Base-by-base conservation (phyloP, 768 basidiomycete genomes). In the Russula vinacea region DNA sequence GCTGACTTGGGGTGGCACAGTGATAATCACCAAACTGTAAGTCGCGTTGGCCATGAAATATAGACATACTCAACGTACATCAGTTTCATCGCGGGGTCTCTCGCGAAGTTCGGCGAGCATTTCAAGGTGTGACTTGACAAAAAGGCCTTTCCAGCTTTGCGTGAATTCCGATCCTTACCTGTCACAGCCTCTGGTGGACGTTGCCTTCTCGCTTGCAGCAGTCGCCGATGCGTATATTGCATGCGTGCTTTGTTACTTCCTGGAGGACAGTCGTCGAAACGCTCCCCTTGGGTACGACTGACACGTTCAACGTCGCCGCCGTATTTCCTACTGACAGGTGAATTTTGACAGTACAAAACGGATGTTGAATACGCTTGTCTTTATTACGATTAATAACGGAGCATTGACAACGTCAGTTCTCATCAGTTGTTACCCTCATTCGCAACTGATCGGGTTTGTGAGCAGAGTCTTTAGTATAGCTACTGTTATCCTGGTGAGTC, bases 221-320 rank as follows among this genome's bases (percentile, higher is more conserved):
- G 1, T 47, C 10, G 56, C 56, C 22, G 56, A 58, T n/a, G 19
- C n/a, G 11, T 58, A 58, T 24, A 33, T 58, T 16, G 56, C 17
- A 45, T 58, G 24, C 32, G 56, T 58, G 44, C 56, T 58, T 29
- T 58, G 56, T 40, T 47, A 58, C 29, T 58, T 32, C 40, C 44
- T 58, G 19, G 29, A 44, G 44, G 42, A 58, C 16, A 33, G 56
- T 32, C 56, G 56, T 32, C 39, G 56, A 33, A 32, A 29, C 29
- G 56, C n/a, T 22, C n/a, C 56, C 13, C n/a, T 35, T 24, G 44
- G 56, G 56, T 58, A 58, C 47, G n/a, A 29, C 29, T 58, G 19
- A n/a, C 56, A 58, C 17, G 19, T 37, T n/a, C 32, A 6, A 19
- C 11, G 29, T 47, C 19, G 19, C 32, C 19, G 5, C 26, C 56